Evolutionary conservation across 768 basidiomycete genomes (phyloP), one percentile per base, ranked within the genome.

Genomic region (Grammothele lineata): DNA sequence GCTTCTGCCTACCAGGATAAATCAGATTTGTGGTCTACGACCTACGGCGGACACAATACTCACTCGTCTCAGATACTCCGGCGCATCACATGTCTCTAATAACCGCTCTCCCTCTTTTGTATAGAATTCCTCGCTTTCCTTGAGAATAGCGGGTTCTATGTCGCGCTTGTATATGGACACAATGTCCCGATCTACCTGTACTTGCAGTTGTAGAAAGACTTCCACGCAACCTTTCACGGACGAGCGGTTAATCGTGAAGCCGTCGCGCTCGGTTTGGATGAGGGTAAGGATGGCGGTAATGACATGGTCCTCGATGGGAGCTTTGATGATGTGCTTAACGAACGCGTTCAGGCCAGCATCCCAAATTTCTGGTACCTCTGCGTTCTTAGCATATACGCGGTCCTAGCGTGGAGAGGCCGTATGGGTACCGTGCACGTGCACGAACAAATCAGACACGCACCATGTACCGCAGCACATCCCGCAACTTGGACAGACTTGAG

Each of bases 391-490:
- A 60, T 95, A 88, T 11, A 90, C 87, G 37, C 92, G 89, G 70
- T 99, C 96, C 96, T 99, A 18, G 18, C 47, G 15, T 14, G 17
- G 18, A 40, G 62, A 41, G 57, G 57, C 41, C 51, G 12, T 11
- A 25, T 23, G 4, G 5, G 21, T 24, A 40, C 45, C n/a, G 42
- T 45, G 40, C 27, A 39, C 19, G 26, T 19, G 10, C 10, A 33
- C 19, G 24, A 10, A 38, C 24, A 22, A 34, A 21, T 34, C 18
- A 24, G 30, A 2, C 27, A 54, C 64, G 37, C 58, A 96, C 96
- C 93, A 99, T 96, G 62, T 99, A 99, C 61, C 89, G 92, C 55
- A 98, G 72, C 34, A 99, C 80, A 65, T 93, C 92, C 10, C 85
- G 80, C 49, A 99, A 64, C 63, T 94, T 90, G 22, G 76, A 71